Base-by-base conservation (phyloP, 805 yeast genomes). In the Schwanniomyces yamadae region DNA sequence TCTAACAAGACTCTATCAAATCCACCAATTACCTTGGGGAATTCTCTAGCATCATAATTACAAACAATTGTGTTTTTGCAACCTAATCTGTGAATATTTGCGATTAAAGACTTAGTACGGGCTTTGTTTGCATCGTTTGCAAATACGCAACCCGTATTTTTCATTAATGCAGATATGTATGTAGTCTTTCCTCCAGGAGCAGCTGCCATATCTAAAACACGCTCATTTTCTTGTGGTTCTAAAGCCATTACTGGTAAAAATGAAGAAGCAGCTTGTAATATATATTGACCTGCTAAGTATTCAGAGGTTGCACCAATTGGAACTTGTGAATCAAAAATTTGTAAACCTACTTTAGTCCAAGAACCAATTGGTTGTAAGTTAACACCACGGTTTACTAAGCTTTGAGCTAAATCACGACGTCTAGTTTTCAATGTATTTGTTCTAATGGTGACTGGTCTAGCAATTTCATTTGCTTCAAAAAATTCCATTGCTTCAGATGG, bases 301-400 rank as follows among this genome's bases (percentile, higher is more conserved):
- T 93, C 99, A 28, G 99, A 99, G 6, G 99, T 93, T 29, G 99
- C 99, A 63, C 99, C 99, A 50, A 93, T 86, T 28, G 99, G 99
- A n/a, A 93, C 98, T 62, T 90, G 98, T 16, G 98, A 90, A 58
- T 93, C 99, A 59, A 91, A 93, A 35, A 93, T 82, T 64, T 93
- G 99, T 47, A 93, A 72, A 44, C 99, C 99, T 34, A 93, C 98
- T 64, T 93, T 93, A 16, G 98, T 89, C 99, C 99, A 93, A 27
- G 85, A 70, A 33, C 98, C 98, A 51, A 93, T 88, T 29, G 98
- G 98, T 65, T 93, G 97, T 50, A 93, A 73, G 58, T 93, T 93
- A 44, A 91, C 99, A 59, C 99, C 99, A 55, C 96, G 81, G 64
- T 91, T 91, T 38, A 91, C 95, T 44, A 93, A 75, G 11, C 93